These are phyloP conservation scores for Sextonia rubra DNA, from an alignment of 164 flowering plant species.

Conservation along the genomic window DNA sequence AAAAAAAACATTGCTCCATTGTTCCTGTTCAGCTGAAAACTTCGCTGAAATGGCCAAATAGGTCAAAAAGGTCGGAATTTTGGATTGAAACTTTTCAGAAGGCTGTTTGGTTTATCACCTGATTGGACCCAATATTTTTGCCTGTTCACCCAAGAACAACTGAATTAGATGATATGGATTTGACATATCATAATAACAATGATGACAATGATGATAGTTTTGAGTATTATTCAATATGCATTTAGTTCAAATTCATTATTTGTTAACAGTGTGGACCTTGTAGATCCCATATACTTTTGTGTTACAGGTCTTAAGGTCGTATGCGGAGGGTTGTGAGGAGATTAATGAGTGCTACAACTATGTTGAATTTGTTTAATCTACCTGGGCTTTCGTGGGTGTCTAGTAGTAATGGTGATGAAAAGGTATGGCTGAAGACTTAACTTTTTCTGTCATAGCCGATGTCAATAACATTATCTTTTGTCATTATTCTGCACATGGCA, in stretches of 20 bases:
- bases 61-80: too few relatives aligned
- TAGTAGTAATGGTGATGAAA: conserved; percentile 41
- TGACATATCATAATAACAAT: too few relatives aligned
- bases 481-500: not conserved
- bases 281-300: conserved; percentile 19
- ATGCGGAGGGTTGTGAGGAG: conserved; percentile 34
- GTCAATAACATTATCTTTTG: not conserved
- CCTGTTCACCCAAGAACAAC: too few relatives aligned
- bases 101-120: too few relatives aligned
- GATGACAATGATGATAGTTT: too few relatives aligned
- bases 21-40: too few relatives aligned
- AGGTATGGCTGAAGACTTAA: conserved; percentile 35
- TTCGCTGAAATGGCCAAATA: too few relatives aligned
- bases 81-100: too few relatives aligned
- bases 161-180: too few relatives aligned
- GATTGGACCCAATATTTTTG: too few relatives aligned
- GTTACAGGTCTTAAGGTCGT: conserved; percentile 38
- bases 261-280: not conserved
- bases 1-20: too few relatives aligned
- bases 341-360: conserved; percentile 44
- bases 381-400: conserved; percentile 61
- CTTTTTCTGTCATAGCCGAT: not conserved
- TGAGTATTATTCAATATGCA: not conserved
- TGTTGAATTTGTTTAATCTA: conserved; percentile 67
- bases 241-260: not conserved